Base-by-base conservation (phyloP, 139 green algal species). In the Tetraselmis striata region DNA sequence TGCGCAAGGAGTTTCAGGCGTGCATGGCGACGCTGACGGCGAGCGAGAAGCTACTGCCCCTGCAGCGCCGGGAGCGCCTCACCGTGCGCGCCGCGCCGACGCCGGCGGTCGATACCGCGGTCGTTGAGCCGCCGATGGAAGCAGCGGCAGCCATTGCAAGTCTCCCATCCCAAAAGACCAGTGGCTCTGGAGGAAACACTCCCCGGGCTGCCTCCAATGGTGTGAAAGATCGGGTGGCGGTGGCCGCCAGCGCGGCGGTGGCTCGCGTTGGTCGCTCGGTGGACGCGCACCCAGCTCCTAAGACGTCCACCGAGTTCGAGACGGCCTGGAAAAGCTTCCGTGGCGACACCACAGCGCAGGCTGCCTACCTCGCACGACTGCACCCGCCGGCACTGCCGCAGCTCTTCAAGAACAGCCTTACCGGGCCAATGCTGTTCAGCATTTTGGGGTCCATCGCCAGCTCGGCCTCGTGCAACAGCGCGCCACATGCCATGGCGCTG, bases 1-100 rank as follows among this genome's bases (percentile, higher is more conserved):
- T 92, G 5, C 85, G 82, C 0, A 58, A 29, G 2, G 92, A 94
- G 30, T 81, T 91, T 25, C 82, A 90, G 11, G 81, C 81, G 0
- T 32, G 81, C 26, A n/a, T 89, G 76, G n/a, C 30, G 18, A 18
- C 45, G 18, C 45, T 67, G 11, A 18, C 45, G 18, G 5, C 45
- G 18, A 18, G 11, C 45, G 45, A 67, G 18, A 67, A 67, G 18
- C 18, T 67, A 67, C 45, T 67, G 5, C 45, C 45, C 5, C 45
- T 67, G 18, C 45, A 67, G 45, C 11, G 11, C 5, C 45, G 45
- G 11, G 11, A 67, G 18, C 11, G 11, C 5, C 45, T 67, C 5
- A 5, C 45, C 45, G 18, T 67, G 11, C 45, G 45, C 45, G 45
- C 18, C 45, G 45, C 45, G 18, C 45, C 45, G 45, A 5, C 5